Evolutionary conservation across 208 protist species (phyloP).

Genomic region (Leptomonas pyrrhocoris): DNA sequence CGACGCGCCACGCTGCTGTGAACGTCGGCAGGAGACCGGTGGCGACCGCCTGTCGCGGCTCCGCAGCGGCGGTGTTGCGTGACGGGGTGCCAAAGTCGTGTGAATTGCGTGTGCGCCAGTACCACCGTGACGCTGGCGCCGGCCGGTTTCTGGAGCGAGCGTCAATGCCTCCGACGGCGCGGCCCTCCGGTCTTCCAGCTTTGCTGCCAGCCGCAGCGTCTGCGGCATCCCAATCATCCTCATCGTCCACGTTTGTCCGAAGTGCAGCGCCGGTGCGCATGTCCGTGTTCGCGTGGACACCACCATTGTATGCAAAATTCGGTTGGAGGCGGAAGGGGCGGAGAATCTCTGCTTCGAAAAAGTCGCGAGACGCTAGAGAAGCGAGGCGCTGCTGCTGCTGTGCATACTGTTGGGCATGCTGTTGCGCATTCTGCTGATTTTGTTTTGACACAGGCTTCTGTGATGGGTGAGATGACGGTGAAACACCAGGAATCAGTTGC

Average conservation of each 20-base stretch:
- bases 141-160: not conserved
- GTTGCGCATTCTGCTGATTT: not conserved
- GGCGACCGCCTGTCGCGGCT: not conserved
- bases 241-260: not conserved
- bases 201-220: not conserved
- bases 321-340: constrained; percentile 9
- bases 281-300: not conserved
- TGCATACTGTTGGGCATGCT: too few species aligned
- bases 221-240: not conserved
- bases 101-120: constrained; percentile 4
- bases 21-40: not conserved
- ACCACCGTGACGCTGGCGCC: constrained; percentile 5
- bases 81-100: not conserved
- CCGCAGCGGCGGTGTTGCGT: not conserved
- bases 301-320: not conserved
- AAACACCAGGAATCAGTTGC: not conserved
- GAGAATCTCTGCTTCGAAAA: constrained; percentile 8
- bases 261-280: not conserved
- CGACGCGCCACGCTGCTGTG: not conserved
- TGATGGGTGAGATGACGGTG: not conserved
- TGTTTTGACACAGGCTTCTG: not conserved
- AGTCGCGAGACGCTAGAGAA: constrained; percentile 1
- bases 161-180: constrained; percentile 10
- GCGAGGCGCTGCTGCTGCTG: not conserved
- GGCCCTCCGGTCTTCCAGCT: not conserved